Evolutionary conservation across 108 stramenopile genomes (phyloP).

Genomic region (Pseudonitzschia multiseries): DNA sequence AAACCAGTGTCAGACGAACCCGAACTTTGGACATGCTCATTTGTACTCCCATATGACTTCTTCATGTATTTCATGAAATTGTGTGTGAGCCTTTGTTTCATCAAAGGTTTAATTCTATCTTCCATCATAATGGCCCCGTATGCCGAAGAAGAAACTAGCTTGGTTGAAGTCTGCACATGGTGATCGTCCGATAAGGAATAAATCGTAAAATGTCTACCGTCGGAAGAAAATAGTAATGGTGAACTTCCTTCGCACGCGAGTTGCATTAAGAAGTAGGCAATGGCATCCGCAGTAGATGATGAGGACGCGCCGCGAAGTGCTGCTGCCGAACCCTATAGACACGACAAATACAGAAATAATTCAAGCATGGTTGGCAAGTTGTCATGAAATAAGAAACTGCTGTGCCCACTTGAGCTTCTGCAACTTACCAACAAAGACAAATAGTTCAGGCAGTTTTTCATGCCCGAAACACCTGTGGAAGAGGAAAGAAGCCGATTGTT

Average conservation of each 20-base stretch:
- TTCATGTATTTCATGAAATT: conserved; percentile 31
- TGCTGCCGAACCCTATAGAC: conserved; percentile 40
- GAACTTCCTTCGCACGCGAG: conserved; percentile 55
- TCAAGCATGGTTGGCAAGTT: not conserved
- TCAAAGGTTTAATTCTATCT: conserved; percentile 31
- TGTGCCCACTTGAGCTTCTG: not conserved
- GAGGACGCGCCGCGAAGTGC: conserved; percentile 60
- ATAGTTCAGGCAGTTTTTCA: conserved; percentile 17
- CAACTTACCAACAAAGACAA: conserved; percentile 28
- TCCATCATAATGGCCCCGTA: conserved; percentile 41
- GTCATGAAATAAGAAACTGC: not conserved
- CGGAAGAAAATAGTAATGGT: conserved; percentile 7
- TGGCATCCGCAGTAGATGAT: conserved; percentile 44
- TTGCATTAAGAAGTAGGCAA: conserved; percentile 60
- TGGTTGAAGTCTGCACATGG: not conserved
- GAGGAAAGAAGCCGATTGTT: not conserved
- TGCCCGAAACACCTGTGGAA: conserved; percentile 4
- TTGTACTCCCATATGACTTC: conserved; percentile 4
- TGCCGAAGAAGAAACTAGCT: conserved; percentile 24
- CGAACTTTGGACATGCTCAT: not conserved
- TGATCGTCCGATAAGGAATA: conserved; percentile 14
- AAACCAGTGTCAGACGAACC: conserved; percentile 10
- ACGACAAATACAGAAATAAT: not conserved
- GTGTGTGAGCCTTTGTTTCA: conserved; percentile 44
- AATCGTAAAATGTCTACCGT: not conserved